Percentiles rank a stretch among this genome's conserved stretches.
Evolutionary conservation across 2,329 filamentous ascomycete genomes (phyloP).

Genomic region (Cladosporium velox): DNA sequence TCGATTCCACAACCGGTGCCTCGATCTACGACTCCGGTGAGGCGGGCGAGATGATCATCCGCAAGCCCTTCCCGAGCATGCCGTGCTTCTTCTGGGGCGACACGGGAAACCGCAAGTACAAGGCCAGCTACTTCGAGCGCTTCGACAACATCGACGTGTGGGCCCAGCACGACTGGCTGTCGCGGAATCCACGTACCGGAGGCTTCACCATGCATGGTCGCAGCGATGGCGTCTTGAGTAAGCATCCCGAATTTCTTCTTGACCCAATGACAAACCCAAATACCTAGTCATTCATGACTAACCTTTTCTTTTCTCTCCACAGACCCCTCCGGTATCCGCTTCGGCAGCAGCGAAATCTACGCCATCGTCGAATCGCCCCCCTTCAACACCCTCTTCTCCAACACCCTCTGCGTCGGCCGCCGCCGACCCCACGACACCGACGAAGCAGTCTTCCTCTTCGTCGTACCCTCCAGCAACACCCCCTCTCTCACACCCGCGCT

Average conservation of each 20-base stretch:
- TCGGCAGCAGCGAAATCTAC: slow-evolving; percentile 52
- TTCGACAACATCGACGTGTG: slow-evolving; percentile 44
- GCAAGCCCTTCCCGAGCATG: slow-evolving; percentile 50
- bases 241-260: no score
- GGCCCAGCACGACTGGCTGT: slow-evolving; percentile 52
- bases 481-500: slow-evolving; percentile 34
- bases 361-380: slow-evolving; percentile 47
- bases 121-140: slow-evolving; percentile 49
- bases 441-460: slow-evolving; percentile 46
- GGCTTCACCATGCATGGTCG: slow-evolving; percentile 49
- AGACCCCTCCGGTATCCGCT: slow-evolving; percentile 51
- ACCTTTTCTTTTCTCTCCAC: no score
- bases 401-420: slow-evolving; percentile 44
- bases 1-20: slow-evolving; percentile 42
- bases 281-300: no score
- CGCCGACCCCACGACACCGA: slow-evolving; percentile 40
- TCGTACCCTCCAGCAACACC: slow-evolving; percentile 37
- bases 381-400: slow-evolving; percentile 41
- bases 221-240: slow-evolving; percentile 49
- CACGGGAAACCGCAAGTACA: slow-evolving; percentile 43
- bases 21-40: slow-evolving; percentile 39
- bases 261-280: no score
- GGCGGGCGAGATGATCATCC: slow-evolving; percentile 50
- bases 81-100: slow-evolving; percentile 51
- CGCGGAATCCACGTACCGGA: slow-evolving; percentile 44